phyloP scores from a whole-genome alignment of 306 rosid genomes.

The Cucurbita pepo region DNA sequence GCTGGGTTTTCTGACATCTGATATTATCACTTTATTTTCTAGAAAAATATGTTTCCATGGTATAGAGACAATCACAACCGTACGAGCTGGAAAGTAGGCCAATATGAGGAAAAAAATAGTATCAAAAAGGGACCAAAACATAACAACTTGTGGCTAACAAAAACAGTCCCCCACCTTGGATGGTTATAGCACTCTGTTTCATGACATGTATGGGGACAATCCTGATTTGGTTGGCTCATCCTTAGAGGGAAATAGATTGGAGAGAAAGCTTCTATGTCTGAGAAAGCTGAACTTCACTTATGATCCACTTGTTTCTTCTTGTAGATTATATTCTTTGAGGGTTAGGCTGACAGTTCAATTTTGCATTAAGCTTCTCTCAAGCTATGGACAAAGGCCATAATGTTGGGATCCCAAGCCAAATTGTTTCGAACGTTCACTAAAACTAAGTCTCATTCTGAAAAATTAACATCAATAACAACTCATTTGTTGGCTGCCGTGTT shows the following conservation, averaged over 20 bases:
- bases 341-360: not conserved
- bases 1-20: slow-evolving; percentile 12
- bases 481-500: not conserved
- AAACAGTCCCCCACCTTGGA: slow-evolving; percentile 22
- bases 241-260: not conserved
- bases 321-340: not conserved
- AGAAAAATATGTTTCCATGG: not conserved
- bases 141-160: slow-evolving; percentile 22
- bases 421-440: not conserved
- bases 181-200: slow-evolving; percentile 18
- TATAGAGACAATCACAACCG: slow-evolving; percentile 9
- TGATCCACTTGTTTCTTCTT: not conserved
- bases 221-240: slow-evolving; percentile 19
- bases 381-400: not conserved
- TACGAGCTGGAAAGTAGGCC: slow-evolving; percentile 21
- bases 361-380: not conserved
- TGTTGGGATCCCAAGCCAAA: not conserved
- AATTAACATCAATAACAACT: not conserved
- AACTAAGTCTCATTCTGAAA: not conserved
- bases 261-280: not conserved
- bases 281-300: not conserved
- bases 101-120: slow-evolving; percentile 10
- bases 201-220: slow-evolving; percentile 2
- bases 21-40: not conserved
- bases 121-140: slow-evolving; percentile 12